Evolutionary conservation across 2,329 filamentous ascomycete genomes (phyloP), one percentile per base, ranked within the genome.

Genomic region (Aquanectria penicillioides): DNA sequence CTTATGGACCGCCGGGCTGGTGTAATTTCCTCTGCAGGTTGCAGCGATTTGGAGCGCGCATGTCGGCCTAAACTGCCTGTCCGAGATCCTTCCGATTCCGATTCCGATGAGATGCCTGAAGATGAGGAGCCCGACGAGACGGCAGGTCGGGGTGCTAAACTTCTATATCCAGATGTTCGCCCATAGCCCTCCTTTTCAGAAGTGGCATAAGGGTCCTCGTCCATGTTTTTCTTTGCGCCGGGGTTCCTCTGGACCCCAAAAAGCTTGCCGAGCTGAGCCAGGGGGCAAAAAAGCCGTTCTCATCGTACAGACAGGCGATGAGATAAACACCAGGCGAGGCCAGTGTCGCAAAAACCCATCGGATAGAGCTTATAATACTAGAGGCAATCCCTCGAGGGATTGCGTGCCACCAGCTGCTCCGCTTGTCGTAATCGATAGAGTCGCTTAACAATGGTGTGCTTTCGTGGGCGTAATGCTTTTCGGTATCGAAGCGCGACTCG

Each of bases 241-340:
- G 75, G 69, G 22, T 74, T 78, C 50, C 74, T 75, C 59, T 79
- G 77, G 28, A 77, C 66, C 46, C 83, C 82, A 61, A 86, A 84
- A 22, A 94, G 80, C 70, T 84, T 89, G 71, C 85, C 84, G 37
- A 95, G 77, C 57, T 92, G 93, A 44, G 88, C 78, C 57, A 95
- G n/a, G 92, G 86, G 50, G 92, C 90, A 74, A 97, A 97, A 47
- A 82, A 82, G 47, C 93, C 93, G 57, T 91, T 80, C 40, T 93
- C 88, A 71, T 96, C 89, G 78, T 91, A 94, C 69, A 98, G 90
- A 72, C 86, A 93, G 64, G 91, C 89, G 59, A 94, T 86, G 54
- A 97, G 77, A 76, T 94, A 97, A 46, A 93, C 85, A 15, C 89
- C 91, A 1, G 94, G 94, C 18, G 90, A 88, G 22, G 90, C 86